Base-by-base conservation (phyloP, 2,329 filamentous ascomycete species). In the Monilinia fructicola region DNA sequence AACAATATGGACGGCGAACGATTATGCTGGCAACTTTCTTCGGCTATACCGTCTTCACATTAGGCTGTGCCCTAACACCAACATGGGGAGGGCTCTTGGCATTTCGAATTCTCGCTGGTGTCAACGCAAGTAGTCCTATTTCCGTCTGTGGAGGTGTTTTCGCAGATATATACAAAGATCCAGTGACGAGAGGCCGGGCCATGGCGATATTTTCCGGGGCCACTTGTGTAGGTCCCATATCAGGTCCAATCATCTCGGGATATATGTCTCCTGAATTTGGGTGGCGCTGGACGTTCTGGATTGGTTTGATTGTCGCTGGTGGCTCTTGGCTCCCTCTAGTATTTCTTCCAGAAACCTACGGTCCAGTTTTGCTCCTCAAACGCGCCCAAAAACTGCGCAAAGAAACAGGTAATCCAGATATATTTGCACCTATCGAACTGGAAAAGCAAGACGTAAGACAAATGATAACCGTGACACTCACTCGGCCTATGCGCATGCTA, bases 271-370 rank as follows among this genome's bases (percentile, higher is more conserved):
- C 82, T 2, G 81, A 77, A 10, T 80, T 84, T 74, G 78, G 77
- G 56, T 90, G 87, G 87, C 81, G 85, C 23, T 90, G 87, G 87
- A 83, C 84, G 0, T 80, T 87, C 50, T 87, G 84, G 80, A 83
- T 88, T 70, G 84, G 87, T 56, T 79, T 89, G 67, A 73, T 89
- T 21, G 81, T 91, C 65, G 90, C 89, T 2, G 88, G 84, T 35
- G 77, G 78, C 0, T 88, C 87, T 1, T 81, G 88, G 76, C 75
- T 87, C 2, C 78, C 87, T 1, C 67, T 83, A 58, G 81, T 90
- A 81, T 82, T 87, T 71, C 82, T 91, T 31, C 89, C 88, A 0
- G 88, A 91, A 78, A 90, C 88, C 0, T 84, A 80, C 67, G 76
- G 81, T 0, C 78, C 81, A 12, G 87, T 81, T 62, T 86, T 90